Conservation (phyloP, 2,329 filamentous ascomycete genomes). For the Davidsoniella virescens region DNA sequence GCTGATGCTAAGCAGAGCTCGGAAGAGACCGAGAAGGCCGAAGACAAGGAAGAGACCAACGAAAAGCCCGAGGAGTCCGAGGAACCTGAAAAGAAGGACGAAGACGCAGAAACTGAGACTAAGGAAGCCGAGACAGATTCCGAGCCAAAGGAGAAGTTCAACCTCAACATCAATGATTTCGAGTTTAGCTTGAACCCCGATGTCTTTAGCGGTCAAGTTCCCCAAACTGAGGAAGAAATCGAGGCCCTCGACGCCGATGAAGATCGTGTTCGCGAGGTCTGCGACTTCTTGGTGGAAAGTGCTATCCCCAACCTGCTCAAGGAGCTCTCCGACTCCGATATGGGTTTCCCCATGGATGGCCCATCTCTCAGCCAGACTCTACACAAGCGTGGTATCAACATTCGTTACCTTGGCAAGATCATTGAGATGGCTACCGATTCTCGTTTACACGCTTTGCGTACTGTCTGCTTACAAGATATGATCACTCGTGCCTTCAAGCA, state of each 20-base stretch:
- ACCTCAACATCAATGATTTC: conserved; percentile 77
- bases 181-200: conserved; percentile 84
- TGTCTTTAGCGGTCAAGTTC: conserved; percentile 80
- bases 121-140: conserved; percentile 24
- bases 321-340: conserved; percentile 79
- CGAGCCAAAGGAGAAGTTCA: conserved; percentile 26
- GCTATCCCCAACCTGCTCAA: conserved; percentile 73
- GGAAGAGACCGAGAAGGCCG: conserved; percentile 19
- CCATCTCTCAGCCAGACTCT: conserved; percentile 72
- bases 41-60: conserved; percentile 14
- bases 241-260: conserved; percentile 69
- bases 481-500: conserved; percentile 94
- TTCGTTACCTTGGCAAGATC: conserved; percentile 83
- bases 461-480: conserved; percentile 79
- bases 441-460: conserved; percentile 60
- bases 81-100: neutral
- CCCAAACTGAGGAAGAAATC: conserved; percentile 84
- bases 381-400: conserved; percentile 94
- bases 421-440: conserved; percentile 47
- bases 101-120: conserved; percentile 20
- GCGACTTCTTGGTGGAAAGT: conserved; percentile 57
- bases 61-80: neutral
- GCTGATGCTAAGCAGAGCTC: conserved; percentile 14
- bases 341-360: conserved; percentile 98
- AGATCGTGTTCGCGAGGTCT: conserved; percentile 70